phyloP scores from a whole-genome alignment of 352 stramenopile genomes.

The Plasmopara muralis region DNA sequence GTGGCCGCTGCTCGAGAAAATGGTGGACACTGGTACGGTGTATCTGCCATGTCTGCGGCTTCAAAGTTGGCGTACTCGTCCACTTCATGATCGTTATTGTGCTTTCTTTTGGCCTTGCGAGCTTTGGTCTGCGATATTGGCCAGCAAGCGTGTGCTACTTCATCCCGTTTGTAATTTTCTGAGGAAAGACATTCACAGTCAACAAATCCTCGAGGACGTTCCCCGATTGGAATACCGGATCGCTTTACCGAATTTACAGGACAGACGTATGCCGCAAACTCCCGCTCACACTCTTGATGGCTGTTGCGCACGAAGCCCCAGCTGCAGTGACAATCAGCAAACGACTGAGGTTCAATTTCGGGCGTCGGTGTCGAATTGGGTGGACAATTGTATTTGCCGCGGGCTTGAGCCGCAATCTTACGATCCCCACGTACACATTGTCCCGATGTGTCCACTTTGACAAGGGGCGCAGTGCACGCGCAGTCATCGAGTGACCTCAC shows the following conservation, averaged over 20 bases:
- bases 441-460: constrained; percentile 68
- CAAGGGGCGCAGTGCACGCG: constrained; percentile 46
- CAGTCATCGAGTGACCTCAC: constrained; percentile 73
- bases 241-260: constrained; percentile 49
- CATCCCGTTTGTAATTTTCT: constrained; percentile 44
- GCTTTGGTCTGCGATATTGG: constrained; percentile 17
- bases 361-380: constrained; percentile 27
- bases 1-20: constrained; percentile 51
- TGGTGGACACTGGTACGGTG: constrained; percentile 44
- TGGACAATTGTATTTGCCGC: constrained; percentile 30
- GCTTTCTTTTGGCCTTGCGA: constrained; percentile 17
- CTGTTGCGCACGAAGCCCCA: constrained; percentile 58
- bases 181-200: constrained; percentile 61
- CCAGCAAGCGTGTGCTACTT: constrained; percentile 49
- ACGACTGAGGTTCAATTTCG: constrained; percentile 33
- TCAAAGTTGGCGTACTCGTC: constrained; percentile 22
- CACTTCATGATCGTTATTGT: constrained; percentile 4
- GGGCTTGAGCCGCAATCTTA: background rate
- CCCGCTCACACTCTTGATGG: constrained; percentile 39
- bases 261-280: constrained; percentile 53
- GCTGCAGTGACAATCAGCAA: constrained; percentile 67
- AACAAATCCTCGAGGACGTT: constrained; percentile 54
- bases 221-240: constrained; percentile 27
- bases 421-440: constrained; percentile 38
- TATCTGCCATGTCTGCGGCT: constrained; percentile 13